Percentiles rank a stretch among this genome's conserved stretches.
phyloP scores from a whole-genome alignment of 1,284 basidiomycete species.

The Naganishia sp. region DNA sequence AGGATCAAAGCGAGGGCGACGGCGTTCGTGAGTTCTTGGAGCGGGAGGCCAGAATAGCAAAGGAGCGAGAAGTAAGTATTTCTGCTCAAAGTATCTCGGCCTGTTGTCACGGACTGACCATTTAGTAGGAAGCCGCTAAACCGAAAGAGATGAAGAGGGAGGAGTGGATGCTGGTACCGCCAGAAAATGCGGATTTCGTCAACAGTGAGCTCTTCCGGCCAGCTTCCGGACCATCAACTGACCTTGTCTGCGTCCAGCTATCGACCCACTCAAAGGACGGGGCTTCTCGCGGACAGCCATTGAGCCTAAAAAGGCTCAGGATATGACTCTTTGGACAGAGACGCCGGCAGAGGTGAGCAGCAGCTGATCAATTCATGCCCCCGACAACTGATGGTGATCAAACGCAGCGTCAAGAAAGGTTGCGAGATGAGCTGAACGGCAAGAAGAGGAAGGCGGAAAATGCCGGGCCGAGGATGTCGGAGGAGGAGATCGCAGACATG shows the following conservation, averaged over 20 bases:
- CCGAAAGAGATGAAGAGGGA: slow-evolving; percentile 76
- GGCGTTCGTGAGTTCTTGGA: slow-evolving; percentile 77
- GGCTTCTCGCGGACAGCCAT: slow-evolving; percentile 56
- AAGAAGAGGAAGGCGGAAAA: slow-evolving; percentile 68
- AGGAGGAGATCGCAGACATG: slow-evolving; percentile 58
- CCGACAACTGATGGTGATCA: background rate
- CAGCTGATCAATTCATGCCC: background rate
- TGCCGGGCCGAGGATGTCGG: slow-evolving; percentile 53
- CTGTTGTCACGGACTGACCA: slow-evolving; percentile 3
- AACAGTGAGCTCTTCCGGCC: slow-evolving; percentile 60
- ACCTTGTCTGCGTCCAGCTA: slow-evolving; percentile 49
- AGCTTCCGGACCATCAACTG: background rate
- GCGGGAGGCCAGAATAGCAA: slow-evolving; percentile 70
- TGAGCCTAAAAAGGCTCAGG: slow-evolving; percentile 56
- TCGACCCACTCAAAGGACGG: slow-evolving; percentile 74
- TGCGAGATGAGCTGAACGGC: slow-evolving; percentile 82
- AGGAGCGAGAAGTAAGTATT: slow-evolving; percentile 62
- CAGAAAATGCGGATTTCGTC: slow-evolving; percentile 71
- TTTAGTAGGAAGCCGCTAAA: slow-evolving; percentile 64
- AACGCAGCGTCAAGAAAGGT: slow-evolving; percentile 65
- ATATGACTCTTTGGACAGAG: slow-evolving; percentile 80
- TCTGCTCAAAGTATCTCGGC: background rate
- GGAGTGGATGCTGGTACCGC: slow-evolving; percentile 94
- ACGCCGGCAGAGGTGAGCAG: slow-evolving; percentile 69
- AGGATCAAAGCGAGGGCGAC: slow-evolving; percentile 56